Evolutionary conservation across 2,329 filamentous ascomycete genomes (phyloP), one percentile per base, ranked within the genome.

Genomic region (Teratosphaeria nubilosa): DNA sequence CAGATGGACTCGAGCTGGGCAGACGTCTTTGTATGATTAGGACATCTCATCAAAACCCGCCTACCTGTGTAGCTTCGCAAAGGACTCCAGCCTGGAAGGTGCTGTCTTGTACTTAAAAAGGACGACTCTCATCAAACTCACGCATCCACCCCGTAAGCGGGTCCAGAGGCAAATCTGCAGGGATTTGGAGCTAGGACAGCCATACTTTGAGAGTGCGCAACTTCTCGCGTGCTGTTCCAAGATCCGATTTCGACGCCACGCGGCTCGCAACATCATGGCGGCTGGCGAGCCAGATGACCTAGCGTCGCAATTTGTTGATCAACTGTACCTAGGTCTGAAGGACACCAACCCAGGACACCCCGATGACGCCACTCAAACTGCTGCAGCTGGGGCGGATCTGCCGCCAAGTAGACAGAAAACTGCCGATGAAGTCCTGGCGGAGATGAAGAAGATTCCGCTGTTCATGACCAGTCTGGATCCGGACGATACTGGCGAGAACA

Each of bases 391-490:
- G 9, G 74, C 81, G 5, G 72, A 75, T 13, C 73, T 86, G 61
- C 83, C 85, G 5, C 83, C 83, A 0, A 76, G 74, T 4, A 82
- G 85, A 76, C 81, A 80, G 20, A 79, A 78, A 1, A 57, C 79
- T 4, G 77, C 77, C 0, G 82, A 86, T 53, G 82, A 88, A 63
- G 74, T 88, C 37, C 68, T 86, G 48, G 75, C 78, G 53, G 82
- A 86, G 66, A 78, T 89, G 75, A 87, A 87, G 68, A 83, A 84
- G 63, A 80, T 82, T 53, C 94, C 94, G 6, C 81, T 99, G 41
- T 99, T 99, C 79, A 99, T 99, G 94, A 97, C 91, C 31, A 86
- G 89, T 65, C 80, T 96, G 34, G 89, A 82, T 59, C 80, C 80
- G 13, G 63, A 66, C 34, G 80, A 79, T 56, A 48, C 20, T 10